These are phyloP conservation scores for Rhodotorula sp. DNA, from an alignment of 1,284 basidiomycete genomes.

Conservation along the genomic window DNA sequence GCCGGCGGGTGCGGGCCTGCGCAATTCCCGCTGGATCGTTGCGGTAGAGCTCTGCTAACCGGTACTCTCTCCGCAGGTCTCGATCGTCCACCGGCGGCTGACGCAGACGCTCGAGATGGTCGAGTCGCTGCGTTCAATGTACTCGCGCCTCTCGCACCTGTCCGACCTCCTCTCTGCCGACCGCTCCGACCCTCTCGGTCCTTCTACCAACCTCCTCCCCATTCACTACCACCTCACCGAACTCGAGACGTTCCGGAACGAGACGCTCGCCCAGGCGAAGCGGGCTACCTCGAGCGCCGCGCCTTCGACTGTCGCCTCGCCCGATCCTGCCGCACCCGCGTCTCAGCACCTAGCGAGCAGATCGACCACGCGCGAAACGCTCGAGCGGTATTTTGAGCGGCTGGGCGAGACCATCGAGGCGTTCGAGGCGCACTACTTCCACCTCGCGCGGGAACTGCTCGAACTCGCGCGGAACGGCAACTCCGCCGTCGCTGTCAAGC, in stretches of 20 bases:
- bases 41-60: too few species aligned
- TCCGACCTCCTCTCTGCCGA: conserved; percentile 75
- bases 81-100: conserved; percentile 92
- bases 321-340: background rate
- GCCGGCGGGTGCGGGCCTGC: background rate
- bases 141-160: conserved; percentile 73
- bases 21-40: too few species aligned
- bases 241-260: conserved; percentile 89
- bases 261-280: conserved; percentile 87
- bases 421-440: conserved; percentile 85
- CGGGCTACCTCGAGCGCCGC: background rate
- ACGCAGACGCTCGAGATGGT: conserved; percentile 94
- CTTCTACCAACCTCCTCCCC: conserved; percentile 79
- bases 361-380: conserved; percentile 51
- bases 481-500: conserved; percentile 78
- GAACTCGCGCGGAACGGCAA: conserved; percentile 77
- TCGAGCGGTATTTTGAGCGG: conserved; percentile 81
- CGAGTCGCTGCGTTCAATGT: conserved; percentile 85
- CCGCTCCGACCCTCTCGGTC: conserved; percentile 68
- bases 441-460: conserved; percentile 73
- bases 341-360: conserved; percentile 34
- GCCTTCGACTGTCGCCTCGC: conserved; percentile 52
- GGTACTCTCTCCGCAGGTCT: conserved; percentile 61
- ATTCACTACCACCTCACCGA: conserved; percentile 87
- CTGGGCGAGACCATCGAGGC: conserved; percentile 69